Percentiles rank a stretch among this genome's conserved stretches.
phyloP scores from a whole-genome alignment of 140 eudicot species.

The Bidens hawaiensis region DNA sequence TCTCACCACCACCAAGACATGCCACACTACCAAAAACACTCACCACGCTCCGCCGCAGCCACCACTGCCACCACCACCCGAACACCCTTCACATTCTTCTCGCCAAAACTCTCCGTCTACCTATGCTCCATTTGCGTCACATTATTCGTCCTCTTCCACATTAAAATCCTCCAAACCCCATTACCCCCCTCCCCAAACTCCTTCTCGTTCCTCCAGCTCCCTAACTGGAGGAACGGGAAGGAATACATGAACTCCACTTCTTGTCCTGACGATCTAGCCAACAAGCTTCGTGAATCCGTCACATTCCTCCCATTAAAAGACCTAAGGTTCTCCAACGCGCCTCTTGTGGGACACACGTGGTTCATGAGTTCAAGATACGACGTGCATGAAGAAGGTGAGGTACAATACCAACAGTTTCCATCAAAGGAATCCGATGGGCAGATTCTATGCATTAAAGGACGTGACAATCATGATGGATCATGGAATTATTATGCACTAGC shows the following conservation, averaged over 20 bases:
- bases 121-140: conserved; percentile 42
- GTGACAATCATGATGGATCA: conserved; percentile 72
- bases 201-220: conserved; percentile 34
- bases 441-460: conserved; percentile 66
- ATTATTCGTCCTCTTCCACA: conserved; percentile 54
- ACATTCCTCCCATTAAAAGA: conserved; percentile 81
- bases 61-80: conserved; percentile 15
- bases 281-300: conserved; percentile 48
- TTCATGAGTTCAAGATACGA: conserved; percentile 87
- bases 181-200: conserved; percentile 27
- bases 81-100: conserved; percentile 25
- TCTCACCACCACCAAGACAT: no score
- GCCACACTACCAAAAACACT: conserved; percentile 30
- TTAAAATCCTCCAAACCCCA: conserved; percentile 45
- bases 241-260: no score
- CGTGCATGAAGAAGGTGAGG: conserved; percentile 70
- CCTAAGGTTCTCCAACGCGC: conserved; percentile 50
- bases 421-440: conserved; percentile 56
- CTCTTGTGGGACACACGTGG: conserved; percentile 90
- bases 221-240: no score
- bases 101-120: conserved; percentile 52
- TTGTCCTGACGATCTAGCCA: conserved; percentile 18
- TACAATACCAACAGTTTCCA: conserved; percentile 70
- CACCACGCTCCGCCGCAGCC: conserved; percentile 20
- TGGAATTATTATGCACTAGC: conserved; percentile 86